Percentiles rank a stretch among this genome's conserved stretches.
Conservation (phyloP, 305 asterid genomes). For the Fraxinus dipetala region DNA sequence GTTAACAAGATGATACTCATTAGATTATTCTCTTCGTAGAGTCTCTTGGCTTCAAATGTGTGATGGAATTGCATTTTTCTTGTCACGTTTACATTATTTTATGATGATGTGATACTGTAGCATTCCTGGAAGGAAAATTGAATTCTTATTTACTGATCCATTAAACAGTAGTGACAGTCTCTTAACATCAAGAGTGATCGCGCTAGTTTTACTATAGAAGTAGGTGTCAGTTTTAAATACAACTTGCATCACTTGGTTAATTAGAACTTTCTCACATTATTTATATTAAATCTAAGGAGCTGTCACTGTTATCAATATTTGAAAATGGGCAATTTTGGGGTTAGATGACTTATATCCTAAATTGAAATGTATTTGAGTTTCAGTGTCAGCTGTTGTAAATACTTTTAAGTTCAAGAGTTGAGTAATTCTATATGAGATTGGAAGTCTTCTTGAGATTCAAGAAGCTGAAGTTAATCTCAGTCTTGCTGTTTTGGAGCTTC, state of each 20-base stretch:
- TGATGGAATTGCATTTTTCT: background rate
- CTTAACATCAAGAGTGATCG: background rate
- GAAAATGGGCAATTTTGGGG: background rate
- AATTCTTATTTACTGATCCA: background rate
- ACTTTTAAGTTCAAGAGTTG: background rate
- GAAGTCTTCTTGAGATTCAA: background rate
- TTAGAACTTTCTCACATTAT: background rate
- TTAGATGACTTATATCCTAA: background rate
- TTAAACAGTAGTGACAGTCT: background rate
- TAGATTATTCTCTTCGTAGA: background rate
- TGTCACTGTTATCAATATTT: background rate
- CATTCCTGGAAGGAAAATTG: background rate
- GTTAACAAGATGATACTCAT: background rate
- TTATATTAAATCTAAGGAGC: background rate
- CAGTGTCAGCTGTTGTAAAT: background rate
- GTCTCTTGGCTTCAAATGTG: background rate
- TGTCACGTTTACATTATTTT: background rate
- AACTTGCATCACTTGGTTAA: background rate
- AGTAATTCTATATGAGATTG: background rate
- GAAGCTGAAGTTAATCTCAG: background rate
- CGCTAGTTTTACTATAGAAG: background rate
- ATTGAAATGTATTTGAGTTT: background rate
- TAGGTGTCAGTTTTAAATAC: background rate
- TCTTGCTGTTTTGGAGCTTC: background rate
- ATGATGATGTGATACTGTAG: background rate